These are phyloP conservation scores for Oryza australiensis DNA, from an alignment of 176 grass and related monocot species.

Conservation along the genomic window DNA sequence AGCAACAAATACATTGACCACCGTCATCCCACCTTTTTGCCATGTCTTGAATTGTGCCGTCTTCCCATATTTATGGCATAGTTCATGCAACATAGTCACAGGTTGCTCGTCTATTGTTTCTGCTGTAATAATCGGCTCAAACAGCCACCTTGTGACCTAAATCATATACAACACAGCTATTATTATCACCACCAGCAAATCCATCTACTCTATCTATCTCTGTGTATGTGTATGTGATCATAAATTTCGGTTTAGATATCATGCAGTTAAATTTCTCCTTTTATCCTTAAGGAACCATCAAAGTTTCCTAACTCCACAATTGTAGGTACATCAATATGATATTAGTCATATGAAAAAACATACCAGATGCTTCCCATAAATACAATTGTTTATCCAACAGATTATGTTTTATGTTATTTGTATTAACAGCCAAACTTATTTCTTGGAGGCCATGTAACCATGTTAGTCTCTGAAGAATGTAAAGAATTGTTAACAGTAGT, in stretches of 20 bases:
- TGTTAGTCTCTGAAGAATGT: neutral
- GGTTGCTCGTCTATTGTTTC: slow-evolving; percentile 84
- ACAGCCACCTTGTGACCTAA: slow-evolving; percentile 58
- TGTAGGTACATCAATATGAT: neutral
- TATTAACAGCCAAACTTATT: neutral
- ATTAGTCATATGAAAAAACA: neutral
- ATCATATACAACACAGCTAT: slow-evolving; percentile 22
- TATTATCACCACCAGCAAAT: neutral
- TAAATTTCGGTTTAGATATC: slow-evolving; percentile 1
- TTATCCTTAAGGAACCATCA: neutral
- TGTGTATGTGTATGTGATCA: neutral
- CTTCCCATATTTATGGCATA: slow-evolving; percentile 77
- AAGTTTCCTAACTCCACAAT: neutral
- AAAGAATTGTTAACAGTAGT: neutral
- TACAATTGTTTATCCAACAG: neutral
- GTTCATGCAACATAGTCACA: slow-evolving; percentile 56
- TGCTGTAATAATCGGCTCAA: slow-evolving; percentile 76
- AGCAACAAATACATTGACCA: slow-evolving; percentile 63
- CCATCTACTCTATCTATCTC: neutral
- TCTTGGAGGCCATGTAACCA: neutral
- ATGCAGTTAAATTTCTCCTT: neutral
- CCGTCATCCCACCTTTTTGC: slow-evolving; percentile 50
- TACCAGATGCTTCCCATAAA: neutral
- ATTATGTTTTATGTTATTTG: neutral
- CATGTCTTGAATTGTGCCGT: slow-evolving; percentile 51